Conservation (phyloP, 2,329 filamentous ascomycete species). For the Trichothecium sympodiale region DNA sequence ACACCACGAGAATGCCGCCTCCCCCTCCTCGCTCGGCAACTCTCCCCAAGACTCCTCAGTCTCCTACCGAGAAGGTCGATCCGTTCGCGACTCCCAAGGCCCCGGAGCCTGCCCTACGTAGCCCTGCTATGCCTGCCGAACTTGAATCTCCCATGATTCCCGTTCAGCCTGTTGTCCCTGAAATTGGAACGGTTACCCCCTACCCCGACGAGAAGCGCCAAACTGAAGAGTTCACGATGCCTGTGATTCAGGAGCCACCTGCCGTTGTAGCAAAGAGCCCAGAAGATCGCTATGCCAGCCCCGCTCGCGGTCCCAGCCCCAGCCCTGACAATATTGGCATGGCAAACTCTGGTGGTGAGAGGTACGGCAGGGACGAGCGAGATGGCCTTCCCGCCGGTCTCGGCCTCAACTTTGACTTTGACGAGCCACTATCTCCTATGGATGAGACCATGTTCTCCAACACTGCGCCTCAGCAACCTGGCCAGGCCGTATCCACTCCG, state of each 20-base stretch:
- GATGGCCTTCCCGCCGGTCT: slow-evolving; percentile 15
- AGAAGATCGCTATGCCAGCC: slow-evolving; percentile 11
- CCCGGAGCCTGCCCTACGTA: slow-evolving; percentile 16
- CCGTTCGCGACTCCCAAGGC: slow-evolving; percentile 24
- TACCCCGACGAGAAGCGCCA: slow-evolving; percentile 7
- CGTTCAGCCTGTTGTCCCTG: slow-evolving; percentile 23
- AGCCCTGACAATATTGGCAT: slow-evolving; percentile 7
- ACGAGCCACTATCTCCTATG: slow-evolving; percentile 16
- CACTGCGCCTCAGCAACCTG: slow-evolving; percentile 6
- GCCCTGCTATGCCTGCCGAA: slow-evolving; percentile 6
- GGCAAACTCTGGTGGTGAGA: slow-evolving; percentile 12
- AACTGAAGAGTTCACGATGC: slow-evolving; percentile 17
- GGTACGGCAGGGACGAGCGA: slow-evolving; percentile 1
- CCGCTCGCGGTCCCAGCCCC: slow-evolving; percentile 8
- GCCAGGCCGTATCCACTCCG: slow-evolving; percentile 2
- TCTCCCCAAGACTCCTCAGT: slow-evolving; percentile 27
- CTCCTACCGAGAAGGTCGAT: slow-evolving; percentile 20
- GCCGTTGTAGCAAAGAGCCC: slow-evolving; percentile 17
- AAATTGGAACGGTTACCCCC: slow-evolving; percentile 23
- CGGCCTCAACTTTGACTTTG: slow-evolving; percentile 24
- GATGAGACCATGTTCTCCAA: slow-evolving; percentile 10
- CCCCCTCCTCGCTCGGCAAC: slow-evolving; percentile 28
- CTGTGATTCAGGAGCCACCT: slow-evolving; percentile 17
- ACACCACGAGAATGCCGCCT: slow-evolving; percentile 14
- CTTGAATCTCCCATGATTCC: slow-evolving; percentile 16